These are phyloP conservation scores for Daldinia loculata DNA, from an alignment of 495 filamentous ascomycete genomes.

Conservation along the genomic window DNA sequence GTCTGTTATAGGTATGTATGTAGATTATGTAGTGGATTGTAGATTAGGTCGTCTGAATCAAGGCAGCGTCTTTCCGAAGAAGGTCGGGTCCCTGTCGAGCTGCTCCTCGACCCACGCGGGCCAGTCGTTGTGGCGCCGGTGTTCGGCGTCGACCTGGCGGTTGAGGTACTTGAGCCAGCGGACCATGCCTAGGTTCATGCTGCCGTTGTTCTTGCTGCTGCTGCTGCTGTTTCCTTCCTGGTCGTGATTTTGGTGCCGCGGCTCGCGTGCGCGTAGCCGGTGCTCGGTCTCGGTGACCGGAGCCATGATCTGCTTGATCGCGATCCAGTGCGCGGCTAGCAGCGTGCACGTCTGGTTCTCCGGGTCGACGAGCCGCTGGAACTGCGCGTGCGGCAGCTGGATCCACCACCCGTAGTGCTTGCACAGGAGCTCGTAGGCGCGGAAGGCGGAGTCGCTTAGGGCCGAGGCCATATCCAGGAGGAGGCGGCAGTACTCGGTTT, in stretches of 20 bases:
- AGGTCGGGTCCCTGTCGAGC: constrained; percentile 45
- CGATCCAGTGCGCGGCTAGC: constrained; percentile 67
- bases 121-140: constrained; percentile 55
- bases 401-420: constrained; percentile 59
- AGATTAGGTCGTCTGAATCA: not conserved
- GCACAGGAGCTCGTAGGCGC: constrained; percentile 51
- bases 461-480: constrained; percentile 47
- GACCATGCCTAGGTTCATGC: constrained; percentile 44
- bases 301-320: constrained; percentile 65
- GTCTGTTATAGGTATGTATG: not conserved
- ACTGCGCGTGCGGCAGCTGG: constrained; percentile 61
- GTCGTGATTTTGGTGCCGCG: not conserved
- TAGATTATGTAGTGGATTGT: not conserved
- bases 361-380: constrained; percentile 61
- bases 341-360: constrained; percentile 58
- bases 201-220: not conserved
- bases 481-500: constrained; percentile 47
- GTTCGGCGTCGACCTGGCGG: constrained; percentile 48
- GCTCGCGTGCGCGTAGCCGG: constrained; percentile 26
- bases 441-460: constrained; percentile 46
- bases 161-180: constrained; percentile 57
- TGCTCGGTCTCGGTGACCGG: constrained; percentile 52
- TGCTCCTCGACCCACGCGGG: constrained; percentile 59
- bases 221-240: not conserved
- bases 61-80: constrained; percentile 48